Evolutionary conservation across 208 protist species (phyloP).

Genomic region (Crithidia bombi): DNA sequence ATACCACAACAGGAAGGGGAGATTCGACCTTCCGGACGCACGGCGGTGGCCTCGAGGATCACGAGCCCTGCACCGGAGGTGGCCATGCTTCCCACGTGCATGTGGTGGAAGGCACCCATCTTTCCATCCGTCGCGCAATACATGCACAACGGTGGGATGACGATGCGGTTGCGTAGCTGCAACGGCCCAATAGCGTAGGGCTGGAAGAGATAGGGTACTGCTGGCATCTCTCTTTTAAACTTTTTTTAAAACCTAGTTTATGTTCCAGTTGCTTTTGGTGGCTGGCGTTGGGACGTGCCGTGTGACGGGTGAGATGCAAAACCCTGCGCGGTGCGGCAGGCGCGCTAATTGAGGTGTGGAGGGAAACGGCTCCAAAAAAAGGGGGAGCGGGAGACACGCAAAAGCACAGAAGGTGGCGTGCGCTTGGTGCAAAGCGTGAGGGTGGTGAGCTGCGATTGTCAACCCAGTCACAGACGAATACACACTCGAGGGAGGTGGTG

Average conservation of each 20-base stretch:
- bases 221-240: slow-evolving; percentile 14
- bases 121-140: slow-evolving; percentile 33
- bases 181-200: slow-evolving; percentile 32
- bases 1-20: slow-evolving; percentile 39
- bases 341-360: background rate
- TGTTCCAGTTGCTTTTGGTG: no score
- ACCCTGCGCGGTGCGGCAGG: no score
- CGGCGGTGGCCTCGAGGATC: slow-evolving; percentile 56
- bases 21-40: slow-evolving; percentile 40
- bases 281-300: no score
- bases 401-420: no score
- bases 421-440: no score
- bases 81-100: slow-evolving; percentile 43
- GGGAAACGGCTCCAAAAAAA: background rate
- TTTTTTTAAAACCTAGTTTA: no score
- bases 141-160: slow-evolving; percentile 46
- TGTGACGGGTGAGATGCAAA: no score
- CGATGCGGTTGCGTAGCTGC: slow-evolving; percentile 37
- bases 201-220: slow-evolving; percentile 22
- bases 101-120: slow-evolving; percentile 41
- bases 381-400: background rate
- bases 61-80: slow-evolving; percentile 52
- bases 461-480: no score
- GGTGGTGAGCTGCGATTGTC: no score
- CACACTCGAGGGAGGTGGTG: no score